Conservation (phyloP, 2,329 filamentous ascomycete genomes). For the Fusarium albidum region DNA sequence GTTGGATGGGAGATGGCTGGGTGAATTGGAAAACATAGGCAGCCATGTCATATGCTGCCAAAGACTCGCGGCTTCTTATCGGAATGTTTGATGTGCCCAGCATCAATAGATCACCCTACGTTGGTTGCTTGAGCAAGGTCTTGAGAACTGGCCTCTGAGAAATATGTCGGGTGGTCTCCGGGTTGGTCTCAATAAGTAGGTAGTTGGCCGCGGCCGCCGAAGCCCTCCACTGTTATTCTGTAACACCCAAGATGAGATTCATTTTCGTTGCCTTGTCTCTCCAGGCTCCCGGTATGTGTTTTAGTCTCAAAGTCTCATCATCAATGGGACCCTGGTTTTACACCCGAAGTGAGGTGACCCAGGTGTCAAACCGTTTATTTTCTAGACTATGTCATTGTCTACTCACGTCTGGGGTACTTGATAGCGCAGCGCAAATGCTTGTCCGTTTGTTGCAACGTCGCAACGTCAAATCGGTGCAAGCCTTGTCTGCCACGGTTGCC, state of each 20-base stretch:
- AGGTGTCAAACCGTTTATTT: conserved; percentile 1
- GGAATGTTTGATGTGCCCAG: background rate
- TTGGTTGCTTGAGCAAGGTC: conserved; percentile 14
- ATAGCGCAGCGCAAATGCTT: too few relatives aligned
- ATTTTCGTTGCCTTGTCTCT: conserved; percentile 26
- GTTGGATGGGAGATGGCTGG: conserved; percentile 13
- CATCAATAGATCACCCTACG: conserved; percentile 6
- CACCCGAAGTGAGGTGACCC: background rate
- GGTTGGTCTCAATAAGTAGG: conserved; percentile 3
- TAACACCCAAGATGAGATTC: conserved; percentile 20
- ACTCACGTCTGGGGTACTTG: too few relatives aligned
- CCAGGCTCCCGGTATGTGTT: conserved; percentile 33
- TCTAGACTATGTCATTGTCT: conserved; percentile 2
- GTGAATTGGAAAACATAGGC: conserved; percentile 3
- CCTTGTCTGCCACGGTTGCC: conserved; percentile 17
- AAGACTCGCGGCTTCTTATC: conserved; percentile 11
- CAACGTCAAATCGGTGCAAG: conserved; percentile 1
- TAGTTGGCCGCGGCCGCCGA: conserved; percentile 7
- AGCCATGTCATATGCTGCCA: background rate
- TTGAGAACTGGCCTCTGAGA: conserved; percentile 19
- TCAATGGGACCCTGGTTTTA: conserved; percentile 20
- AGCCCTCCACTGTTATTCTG: conserved; percentile 17
- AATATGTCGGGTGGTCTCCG: conserved; percentile 3
- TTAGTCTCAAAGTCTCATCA: conserved; percentile 7
- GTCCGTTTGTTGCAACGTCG: too few relatives aligned